Conservation (phyloP, 345 rosid genomes). For the Mangifera indica region DNA sequence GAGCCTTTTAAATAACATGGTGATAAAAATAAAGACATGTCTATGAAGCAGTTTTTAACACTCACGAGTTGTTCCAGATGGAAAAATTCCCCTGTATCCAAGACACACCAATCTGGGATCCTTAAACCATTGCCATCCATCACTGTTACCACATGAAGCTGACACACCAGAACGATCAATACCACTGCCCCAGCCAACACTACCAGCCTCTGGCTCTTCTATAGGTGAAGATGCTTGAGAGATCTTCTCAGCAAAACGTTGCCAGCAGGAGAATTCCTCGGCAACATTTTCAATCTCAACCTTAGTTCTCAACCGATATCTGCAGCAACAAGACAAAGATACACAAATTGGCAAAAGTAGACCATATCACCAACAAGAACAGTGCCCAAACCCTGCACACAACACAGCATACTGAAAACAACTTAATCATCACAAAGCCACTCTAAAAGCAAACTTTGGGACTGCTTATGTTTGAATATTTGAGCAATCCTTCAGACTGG, state of each 20-base stretch:
- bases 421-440: neutral
- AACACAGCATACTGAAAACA: neutral
- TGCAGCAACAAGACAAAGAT: slow-evolving; percentile 29
- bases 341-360: neutral
- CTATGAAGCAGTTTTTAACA: slow-evolving; percentile 8
- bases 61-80: slow-evolving; percentile 57
- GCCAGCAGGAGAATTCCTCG: slow-evolving; percentile 79
- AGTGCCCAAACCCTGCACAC: neutral
- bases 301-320: slow-evolving; percentile 82
- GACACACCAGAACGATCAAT: slow-evolving; percentile 53
- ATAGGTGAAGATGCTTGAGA: slow-evolving; percentile 30
- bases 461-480: too few species aligned
- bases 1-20: neutral
- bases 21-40: neutral
- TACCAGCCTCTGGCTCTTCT: slow-evolving; percentile 66
- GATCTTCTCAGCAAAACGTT: slow-evolving; percentile 54
- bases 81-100: slow-evolving; percentile 80
- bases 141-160: slow-evolving; percentile 52
- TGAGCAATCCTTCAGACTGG: too few species aligned
- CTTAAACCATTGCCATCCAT: slow-evolving; percentile 81
- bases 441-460: neutral
- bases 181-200: slow-evolving; percentile 69
- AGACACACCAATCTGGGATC: slow-evolving; percentile 86
- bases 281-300: slow-evolving; percentile 81
- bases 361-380: neutral